Evolutionary conservation across 202 grass and related monocot species (phyloP).

Genomic region (Setaria italica): DNA sequence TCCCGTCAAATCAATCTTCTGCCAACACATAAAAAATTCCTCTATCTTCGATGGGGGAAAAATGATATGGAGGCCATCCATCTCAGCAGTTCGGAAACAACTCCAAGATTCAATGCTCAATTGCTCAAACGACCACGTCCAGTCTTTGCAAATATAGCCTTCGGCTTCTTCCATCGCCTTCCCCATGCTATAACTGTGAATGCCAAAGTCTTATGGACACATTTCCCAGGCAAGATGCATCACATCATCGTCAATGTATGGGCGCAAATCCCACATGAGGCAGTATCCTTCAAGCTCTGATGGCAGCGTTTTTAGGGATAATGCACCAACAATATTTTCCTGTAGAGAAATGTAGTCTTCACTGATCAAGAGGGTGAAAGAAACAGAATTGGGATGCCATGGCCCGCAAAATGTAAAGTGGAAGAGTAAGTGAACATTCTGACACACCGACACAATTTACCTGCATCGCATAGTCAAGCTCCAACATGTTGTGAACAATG

Average conservation of each 20-base stretch:
- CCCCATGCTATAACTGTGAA: background rate
- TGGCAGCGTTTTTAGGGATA: slow-evolving; percentile 56
- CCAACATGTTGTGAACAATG: slow-evolving; percentile 62
- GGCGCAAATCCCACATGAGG: slow-evolving; percentile 77
- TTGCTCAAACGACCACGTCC: background rate
- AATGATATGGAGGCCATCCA: background rate
- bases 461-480: slow-evolving; percentile 80
- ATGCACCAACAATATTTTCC: slow-evolving; percentile 54
- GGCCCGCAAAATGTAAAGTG: background rate
- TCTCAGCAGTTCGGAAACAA: background rate
- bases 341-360: slow-evolving; percentile 23
- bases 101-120: background rate
- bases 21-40: background rate
- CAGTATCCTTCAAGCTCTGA: slow-evolving; percentile 63
- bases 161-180: background rate
- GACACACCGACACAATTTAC: slow-evolving; percentile 36
- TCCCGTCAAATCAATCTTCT: background rate
- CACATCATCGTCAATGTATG: slow-evolving; percentile 56
- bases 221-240: slow-evolving; percentile 55
- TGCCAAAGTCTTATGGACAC: slow-evolving; percentile 30
- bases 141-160: background rate
- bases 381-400: background rate
- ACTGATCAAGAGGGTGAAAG: slow-evolving; percentile 9
- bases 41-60: background rate
- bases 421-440: background rate